A percentile compares a stretch with the other conserved stretches of the same genome.
phyloP scores from a whole-genome alignment of 257 asterid species.

The Euphrasia confusa region DNA sequence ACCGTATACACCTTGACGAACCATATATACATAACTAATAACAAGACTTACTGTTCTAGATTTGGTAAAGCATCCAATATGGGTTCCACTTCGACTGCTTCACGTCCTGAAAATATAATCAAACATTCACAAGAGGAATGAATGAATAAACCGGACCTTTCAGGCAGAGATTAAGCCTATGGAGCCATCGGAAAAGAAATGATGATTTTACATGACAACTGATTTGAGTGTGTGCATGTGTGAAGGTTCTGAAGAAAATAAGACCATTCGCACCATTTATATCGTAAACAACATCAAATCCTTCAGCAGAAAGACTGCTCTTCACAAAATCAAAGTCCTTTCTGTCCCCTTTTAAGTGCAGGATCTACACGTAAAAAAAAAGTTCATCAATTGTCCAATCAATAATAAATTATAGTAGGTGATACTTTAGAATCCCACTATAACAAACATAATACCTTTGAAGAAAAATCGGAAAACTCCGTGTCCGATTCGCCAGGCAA shows the following conservation, averaged over 20 bases:
- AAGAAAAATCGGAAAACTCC: slow-evolving; percentile 68
- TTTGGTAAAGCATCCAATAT: slow-evolving; percentile 87
- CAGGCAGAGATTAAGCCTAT: background rate
- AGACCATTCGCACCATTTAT: slow-evolving; percentile 62
- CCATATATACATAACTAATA: too few species aligned
- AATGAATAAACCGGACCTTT: background rate
- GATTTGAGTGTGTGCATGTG: background rate
- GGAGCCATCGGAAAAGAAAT: background rate
- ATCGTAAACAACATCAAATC: slow-evolving; percentile 88
- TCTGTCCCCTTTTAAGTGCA: slow-evolving; percentile 95
- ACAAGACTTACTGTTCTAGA: slow-evolving; percentile 70
- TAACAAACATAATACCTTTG: slow-evolving; percentile 46
- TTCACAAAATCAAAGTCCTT: slow-evolving; percentile 82
- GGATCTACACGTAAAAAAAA: slow-evolving; percentile 42
- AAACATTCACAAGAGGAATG: background rate
- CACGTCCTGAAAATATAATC: slow-evolving; percentile 58
- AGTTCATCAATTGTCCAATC: slow-evolving; percentile 1
- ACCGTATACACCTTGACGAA: too few species aligned
- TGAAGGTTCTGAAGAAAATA: background rate
- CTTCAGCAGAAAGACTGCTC: slow-evolving; percentile 86
- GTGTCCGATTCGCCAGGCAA: slow-evolving; percentile 85
- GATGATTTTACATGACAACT: background rate
- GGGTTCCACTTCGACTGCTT: slow-evolving; percentile 89
- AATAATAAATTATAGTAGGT: background rate
- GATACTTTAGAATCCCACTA: background rate